phyloP scores from a whole-genome alignment of 1,284 basidiomycete genomes.

The Ceratobasidium sp. region DNA sequence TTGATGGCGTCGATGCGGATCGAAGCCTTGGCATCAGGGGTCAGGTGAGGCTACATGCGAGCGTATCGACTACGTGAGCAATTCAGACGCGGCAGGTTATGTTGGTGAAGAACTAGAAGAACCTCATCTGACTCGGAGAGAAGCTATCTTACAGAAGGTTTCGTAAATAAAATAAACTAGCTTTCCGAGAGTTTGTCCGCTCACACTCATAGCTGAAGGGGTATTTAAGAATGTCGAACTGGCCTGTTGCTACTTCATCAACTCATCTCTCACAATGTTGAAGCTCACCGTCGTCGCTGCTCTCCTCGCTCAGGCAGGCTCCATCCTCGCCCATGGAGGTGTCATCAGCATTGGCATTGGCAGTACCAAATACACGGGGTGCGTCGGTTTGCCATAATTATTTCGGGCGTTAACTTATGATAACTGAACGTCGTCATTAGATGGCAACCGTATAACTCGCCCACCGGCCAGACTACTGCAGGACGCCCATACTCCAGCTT shows the following conservation, averaged over 20 bases:
- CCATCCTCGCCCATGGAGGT: slow-evolving; percentile 11
- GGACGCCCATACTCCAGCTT: slow-evolving; percentile 48
- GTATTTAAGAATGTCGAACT: background rate
- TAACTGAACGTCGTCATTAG: background rate
- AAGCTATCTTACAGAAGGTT: background rate
- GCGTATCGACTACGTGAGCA: background rate
- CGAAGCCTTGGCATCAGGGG: slow-evolving; percentile 7
- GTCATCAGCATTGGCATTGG: slow-evolving; percentile 11
- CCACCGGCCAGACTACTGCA: slow-evolving; percentile 45
- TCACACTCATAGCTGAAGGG: background rate
- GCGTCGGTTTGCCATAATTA: background rate
- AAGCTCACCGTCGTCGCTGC: slow-evolving; percentile 9
- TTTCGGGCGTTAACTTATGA: background rate
- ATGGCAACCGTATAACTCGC: slow-evolving; percentile 6
- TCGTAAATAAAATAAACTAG: background rate
- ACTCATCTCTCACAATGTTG: background rate
- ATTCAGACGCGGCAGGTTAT: background rate
- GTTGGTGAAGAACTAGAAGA: background rate
- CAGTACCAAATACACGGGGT: slow-evolving; percentile 10
- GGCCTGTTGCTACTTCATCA: background rate
- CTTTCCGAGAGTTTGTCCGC: background rate
- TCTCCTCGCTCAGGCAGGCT: slow-evolving; percentile 10
- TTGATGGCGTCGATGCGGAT: background rate
- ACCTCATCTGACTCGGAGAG: background rate
- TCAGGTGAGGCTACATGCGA: slow-evolving; percentile 9